Evolutionary conservation across 257 asterid species (phyloP), one percentile per base, ranked within the genome.

Genomic region (Penstemon davidsonii): DNA sequence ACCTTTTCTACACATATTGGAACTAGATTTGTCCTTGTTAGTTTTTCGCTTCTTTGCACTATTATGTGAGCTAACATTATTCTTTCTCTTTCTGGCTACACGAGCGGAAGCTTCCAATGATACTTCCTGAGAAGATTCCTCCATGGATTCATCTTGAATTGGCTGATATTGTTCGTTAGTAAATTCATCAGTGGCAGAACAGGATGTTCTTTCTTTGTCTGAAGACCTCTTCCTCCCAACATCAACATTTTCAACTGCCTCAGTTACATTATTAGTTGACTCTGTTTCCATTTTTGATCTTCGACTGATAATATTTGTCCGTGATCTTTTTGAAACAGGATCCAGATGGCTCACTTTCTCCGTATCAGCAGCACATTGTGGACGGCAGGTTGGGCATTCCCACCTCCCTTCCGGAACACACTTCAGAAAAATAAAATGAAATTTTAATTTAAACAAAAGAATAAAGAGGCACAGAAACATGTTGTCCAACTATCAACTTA

Each of bases 51-150:
- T 87, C 67, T 73, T 87, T 69, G 59, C 58, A 62, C 63, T 53
- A 41, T 72, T 67, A 54, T 54, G 58, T 33, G 60, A 51, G 50
- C 53, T 67, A 68, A 75, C 56, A 70, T 70, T 78, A 6, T 12
- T 73, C 73, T 82, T 82, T 66, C 82, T 81, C 80, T 85, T 87
- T 65, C 81, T 73, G 69, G 76, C 68, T 75, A 68, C 77, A 54
- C 43, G 62, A 15, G 51, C 54, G 49, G 77, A 70, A 55, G 83
- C 77, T 75, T 79, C 84, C 69, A 56, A 40, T 12, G 76, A 66
- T 43, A 45, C 73, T 60, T 56, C 57, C 42, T 73, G 88, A 56
- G 75, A 52, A 80, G 87, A 70, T 60, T 74, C 75, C 54, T 68
- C 82, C 38, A 53, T 75, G 50, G 78, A 76, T 68, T 71, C 76